Percentiles rank a stretch among this genome's conserved stretches.
Conservation (phyloP, 768 basidiomycete genomes). For the Serendipita sp. region DNA sequence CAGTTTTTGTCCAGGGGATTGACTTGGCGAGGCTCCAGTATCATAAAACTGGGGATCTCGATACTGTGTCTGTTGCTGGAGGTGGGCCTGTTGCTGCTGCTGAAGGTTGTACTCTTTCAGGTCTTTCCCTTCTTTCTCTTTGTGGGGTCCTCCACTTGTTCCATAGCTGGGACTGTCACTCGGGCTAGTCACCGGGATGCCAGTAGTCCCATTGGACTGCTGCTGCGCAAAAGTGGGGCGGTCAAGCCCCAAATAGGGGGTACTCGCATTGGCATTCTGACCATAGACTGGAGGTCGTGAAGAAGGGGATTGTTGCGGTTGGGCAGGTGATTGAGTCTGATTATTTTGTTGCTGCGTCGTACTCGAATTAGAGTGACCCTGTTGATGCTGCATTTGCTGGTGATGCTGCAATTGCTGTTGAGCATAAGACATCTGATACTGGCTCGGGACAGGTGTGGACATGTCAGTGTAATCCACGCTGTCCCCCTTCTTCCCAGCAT, state of each 20-base stretch:
- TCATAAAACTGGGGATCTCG: not conserved
- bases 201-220: not conserved
- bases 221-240: not conserved
- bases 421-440: not conserved
- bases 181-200: not conserved
- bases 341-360: not conserved
- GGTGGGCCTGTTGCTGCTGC: not conserved
- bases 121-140: not conserved
- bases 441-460: not conserved
- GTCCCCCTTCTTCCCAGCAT: not conserved
- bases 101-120: not conserved
- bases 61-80: not conserved
- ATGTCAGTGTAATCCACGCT: not conserved
- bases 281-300: not conserved
- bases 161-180: not conserved
- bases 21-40: not conserved
- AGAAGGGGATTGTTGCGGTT: not conserved
- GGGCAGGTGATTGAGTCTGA: not conserved
- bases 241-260: not conserved
- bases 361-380: not conserved
- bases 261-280: not conserved
- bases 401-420: not conserved
- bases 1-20: too few species aligned
- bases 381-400: not conserved
- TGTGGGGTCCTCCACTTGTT: too few species aligned